Conservation (phyloP, 2,329 filamentous ascomycete species). For the Mycosphaerella sp. region DNA sequence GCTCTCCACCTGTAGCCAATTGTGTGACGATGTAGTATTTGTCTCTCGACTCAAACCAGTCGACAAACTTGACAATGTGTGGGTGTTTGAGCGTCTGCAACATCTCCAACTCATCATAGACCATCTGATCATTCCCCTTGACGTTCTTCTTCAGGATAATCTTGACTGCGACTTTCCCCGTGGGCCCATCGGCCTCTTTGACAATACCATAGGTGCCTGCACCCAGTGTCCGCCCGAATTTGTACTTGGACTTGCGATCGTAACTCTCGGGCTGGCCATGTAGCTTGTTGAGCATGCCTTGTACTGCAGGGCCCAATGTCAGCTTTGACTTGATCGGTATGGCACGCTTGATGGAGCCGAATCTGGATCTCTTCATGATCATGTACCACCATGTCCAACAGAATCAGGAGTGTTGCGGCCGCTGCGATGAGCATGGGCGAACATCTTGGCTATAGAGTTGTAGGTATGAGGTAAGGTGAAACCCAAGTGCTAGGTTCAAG, state of each 20-base stretch:
- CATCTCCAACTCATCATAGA: constrained; percentile 94
- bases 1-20: constrained; percentile 87
- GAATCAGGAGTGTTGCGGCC: constrained; percentile 9
- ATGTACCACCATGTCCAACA: constrained; percentile 9
- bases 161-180: constrained; percentile 89
- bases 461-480: constrained; percentile 15
- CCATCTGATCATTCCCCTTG: constrained; percentile 97
- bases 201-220: constrained; percentile 98
- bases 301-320: constrained; percentile 20
- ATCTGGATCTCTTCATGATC: constrained; percentile 9
- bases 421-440: not conserved
- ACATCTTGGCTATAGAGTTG: constrained; percentile 9
- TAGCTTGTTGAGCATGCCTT: constrained; percentile 80
- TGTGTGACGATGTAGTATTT: constrained; percentile 99
- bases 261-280: constrained; percentile 97
- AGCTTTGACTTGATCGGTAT: constrained; percentile 18
- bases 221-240: constrained; percentile 86
- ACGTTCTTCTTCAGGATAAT: constrained; percentile 99
- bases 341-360: constrained; percentile 16
- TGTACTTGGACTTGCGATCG: constrained; percentile 95
- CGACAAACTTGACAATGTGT: constrained; percentile 94
- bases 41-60: constrained; percentile 99
- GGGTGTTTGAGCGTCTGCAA: constrained; percentile 85
- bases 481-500: constrained; percentile 14
- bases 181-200: constrained; percentile 79